These are phyloP conservation scores for Rhizoclosmatium sp. DNA, from an alignment of 192 early-diverging fungal genomes.

Conservation along the genomic window DNA sequence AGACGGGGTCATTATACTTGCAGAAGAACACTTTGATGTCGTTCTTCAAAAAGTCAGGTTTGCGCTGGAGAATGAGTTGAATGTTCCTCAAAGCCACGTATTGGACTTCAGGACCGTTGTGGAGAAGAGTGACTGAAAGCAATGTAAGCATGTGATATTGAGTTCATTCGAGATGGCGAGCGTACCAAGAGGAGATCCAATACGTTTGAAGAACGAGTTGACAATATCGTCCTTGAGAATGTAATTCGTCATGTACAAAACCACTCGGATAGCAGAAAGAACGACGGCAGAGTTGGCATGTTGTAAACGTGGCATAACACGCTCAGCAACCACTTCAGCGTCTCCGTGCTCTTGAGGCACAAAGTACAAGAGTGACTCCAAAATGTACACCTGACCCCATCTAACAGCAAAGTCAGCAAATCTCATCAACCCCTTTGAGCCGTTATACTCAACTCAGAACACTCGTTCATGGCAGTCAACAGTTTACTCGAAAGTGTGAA, in stretches of 20 bases:
- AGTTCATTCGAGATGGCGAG: not conserved
- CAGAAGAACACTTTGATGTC: slow-evolving; percentile 98
- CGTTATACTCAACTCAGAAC: slow-evolving; percentile 73
- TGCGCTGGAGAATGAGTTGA: slow-evolving; percentile 91
- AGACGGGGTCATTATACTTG: slow-evolving; percentile 98
- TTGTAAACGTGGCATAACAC: slow-evolving; percentile 88
- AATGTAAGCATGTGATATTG: not conserved
- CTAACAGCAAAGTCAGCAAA: slow-evolving; percentile 46
- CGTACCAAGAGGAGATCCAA: slow-evolving; percentile 88
- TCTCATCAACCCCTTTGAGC: not conserved
- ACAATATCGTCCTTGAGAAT: slow-evolving; percentile 83
- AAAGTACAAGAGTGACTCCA: slow-evolving; percentile 91
- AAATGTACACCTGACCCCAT: slow-evolving; percentile 95
- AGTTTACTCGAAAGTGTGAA: slow-evolving; percentile 87
- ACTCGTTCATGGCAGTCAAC: slow-evolving; percentile 95
- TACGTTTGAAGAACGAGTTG: slow-evolving; percentile 76
- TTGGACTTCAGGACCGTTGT: slow-evolving; percentile 90
- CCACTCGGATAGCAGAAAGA: slow-evolving; percentile 84
- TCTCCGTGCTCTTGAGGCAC: slow-evolving; percentile 86
- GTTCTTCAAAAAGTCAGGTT: slow-evolving; percentile 83
- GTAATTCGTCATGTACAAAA: slow-evolving; percentile 95
- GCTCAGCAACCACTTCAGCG: slow-evolving; percentile 90
- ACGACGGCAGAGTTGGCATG: slow-evolving; percentile 96
- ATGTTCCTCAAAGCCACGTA: slow-evolving; percentile 98
- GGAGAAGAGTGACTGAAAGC: slow-evolving; percentile 79